Percentiles rank a stretch among this genome's conserved stretches.
Evolutionary conservation across 805 yeast species (phyloP).

Genomic region (Scheffersomyces coipomensis): DNA sequence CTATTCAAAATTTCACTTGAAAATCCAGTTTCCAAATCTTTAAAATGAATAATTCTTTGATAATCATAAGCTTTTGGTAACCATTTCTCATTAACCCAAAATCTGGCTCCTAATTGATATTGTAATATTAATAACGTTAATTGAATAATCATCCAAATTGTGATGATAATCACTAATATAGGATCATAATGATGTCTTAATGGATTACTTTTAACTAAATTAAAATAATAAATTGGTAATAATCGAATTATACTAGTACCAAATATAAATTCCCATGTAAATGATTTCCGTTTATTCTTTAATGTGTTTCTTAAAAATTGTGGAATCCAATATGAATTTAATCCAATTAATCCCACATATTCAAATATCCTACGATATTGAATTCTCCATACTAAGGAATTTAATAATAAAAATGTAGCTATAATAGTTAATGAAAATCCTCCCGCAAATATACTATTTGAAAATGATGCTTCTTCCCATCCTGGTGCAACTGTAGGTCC

Average conservation of each 20-base stretch:
- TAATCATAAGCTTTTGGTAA: conserved; percentile 84
- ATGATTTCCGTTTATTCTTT: conserved; percentile 61
- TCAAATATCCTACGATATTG: conserved; percentile 57
- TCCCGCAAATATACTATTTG: conserved; percentile 24
- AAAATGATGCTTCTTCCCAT: conserved; percentile 18
- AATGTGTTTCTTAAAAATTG: conserved; percentile 78
- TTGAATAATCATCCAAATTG: conserved; percentile 62
- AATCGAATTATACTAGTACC: conserved; percentile 65
- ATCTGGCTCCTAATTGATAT: conserved; percentile 71
- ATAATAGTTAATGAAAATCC: conserved; percentile 26
- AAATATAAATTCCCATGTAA: conserved; percentile 73
- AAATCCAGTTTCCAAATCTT: conserved; percentile 64
- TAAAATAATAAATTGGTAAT: conserved; percentile 64
- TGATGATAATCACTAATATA: conserved; percentile 43
- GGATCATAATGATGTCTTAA: conserved; percentile 69
- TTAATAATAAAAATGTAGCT: conserved; percentile 52
- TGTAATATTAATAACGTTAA: conserved; percentile 59
- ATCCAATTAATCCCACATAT: conserved; percentile 44
- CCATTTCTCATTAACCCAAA: conserved; percentile 72
- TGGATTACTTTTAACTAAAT: conserved; percentile 53
- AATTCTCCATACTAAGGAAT: conserved; percentile 63
- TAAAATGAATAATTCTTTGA: conserved; percentile 61
- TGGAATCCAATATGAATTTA: conserved; percentile 84
- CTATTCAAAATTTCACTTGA: conserved; percentile 49
- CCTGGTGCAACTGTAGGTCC: conserved; percentile 8